Conservation (phyloP, 169 alveolate species). For the Plasmodium coatneyi region DNA sequence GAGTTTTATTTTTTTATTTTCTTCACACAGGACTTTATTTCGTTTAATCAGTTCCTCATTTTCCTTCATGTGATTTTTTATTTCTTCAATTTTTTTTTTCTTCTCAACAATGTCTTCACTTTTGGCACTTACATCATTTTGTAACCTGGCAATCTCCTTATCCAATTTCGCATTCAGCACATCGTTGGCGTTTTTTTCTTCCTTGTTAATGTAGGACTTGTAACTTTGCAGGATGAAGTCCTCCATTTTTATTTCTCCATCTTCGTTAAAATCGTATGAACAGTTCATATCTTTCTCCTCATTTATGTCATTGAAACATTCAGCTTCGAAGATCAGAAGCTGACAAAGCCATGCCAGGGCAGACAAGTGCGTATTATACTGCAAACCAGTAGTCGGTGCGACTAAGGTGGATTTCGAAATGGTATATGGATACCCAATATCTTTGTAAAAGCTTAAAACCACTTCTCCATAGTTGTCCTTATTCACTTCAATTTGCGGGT, state of each 20-base stretch:
- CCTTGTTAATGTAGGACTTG: slow-evolving; percentile 49
- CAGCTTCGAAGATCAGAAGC: slow-evolving; percentile 84
- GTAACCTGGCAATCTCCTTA: slow-evolving; percentile 27
- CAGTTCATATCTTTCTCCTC: slow-evolving; percentile 74
- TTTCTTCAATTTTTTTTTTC: slow-evolving; percentile 65
- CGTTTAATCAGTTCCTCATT: slow-evolving; percentile 64
- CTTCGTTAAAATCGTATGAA: slow-evolving; percentile 70
- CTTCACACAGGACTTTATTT: slow-evolving; percentile 69
- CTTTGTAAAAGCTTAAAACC: slow-evolving; percentile 78
- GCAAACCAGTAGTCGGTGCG: slow-evolving; percentile 87
- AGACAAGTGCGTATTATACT: slow-evolving; percentile 86
- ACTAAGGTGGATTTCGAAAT: slow-evolving; percentile 84
- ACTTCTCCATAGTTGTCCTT: slow-evolving; percentile 76
- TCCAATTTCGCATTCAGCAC: slow-evolving; percentile 43
- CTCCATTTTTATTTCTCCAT: slow-evolving; percentile 64
- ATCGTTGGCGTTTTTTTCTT: slow-evolving; percentile 46
- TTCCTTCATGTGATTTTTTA: slow-evolving; percentile 68
- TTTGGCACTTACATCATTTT: slow-evolving; percentile 24
- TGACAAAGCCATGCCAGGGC: slow-evolving; percentile 88
- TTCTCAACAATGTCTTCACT: slow-evolving; percentile 66
- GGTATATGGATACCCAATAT: slow-evolving; percentile 85
- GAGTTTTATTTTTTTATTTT: slow-evolving; percentile 64
- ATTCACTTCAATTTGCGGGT: slow-evolving; percentile 70
- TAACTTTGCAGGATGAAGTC: slow-evolving; percentile 63
- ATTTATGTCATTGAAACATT: slow-evolving; percentile 80